phyloP scores from a whole-genome alignment of 192 early-diverging fungal genomes.

The Radiomyces spectabilis region DNA sequence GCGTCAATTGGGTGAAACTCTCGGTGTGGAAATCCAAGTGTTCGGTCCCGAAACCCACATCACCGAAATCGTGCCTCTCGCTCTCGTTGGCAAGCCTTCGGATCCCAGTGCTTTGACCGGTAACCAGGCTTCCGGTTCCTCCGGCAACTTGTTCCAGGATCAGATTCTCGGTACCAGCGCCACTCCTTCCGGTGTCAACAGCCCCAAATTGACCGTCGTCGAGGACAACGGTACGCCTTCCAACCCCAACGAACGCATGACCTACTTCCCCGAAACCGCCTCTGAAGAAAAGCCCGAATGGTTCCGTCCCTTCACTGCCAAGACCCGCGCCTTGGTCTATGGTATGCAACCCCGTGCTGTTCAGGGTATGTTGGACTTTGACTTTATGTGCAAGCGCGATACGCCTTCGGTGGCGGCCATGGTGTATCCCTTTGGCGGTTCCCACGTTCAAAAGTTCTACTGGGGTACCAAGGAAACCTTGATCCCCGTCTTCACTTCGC shows the following conservation, averaged over 20 bases:
- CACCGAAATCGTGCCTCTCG: conserved; percentile 97
- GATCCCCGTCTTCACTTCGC: conserved; percentile 84
- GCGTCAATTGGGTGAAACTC: conserved; percentile 85
- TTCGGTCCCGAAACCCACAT: conserved; percentile 98
- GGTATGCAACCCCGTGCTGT: conserved; percentile 99
- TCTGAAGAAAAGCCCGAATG: conserved; percentile 38
- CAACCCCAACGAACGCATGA: conserved; percentile 37
- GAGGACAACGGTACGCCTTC: conserved; percentile 45
- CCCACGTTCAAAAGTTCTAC: conserved; percentile 99
- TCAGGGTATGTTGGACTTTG: conserved; percentile 99
- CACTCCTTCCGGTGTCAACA: conserved; percentile 12
- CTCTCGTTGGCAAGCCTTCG: conserved; percentile 63
- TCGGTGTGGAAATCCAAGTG: conserved; percentile 92
- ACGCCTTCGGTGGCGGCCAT: conserved; percentile 94
- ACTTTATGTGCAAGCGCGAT: conserved; percentile 94
- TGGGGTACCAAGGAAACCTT: conserved; percentile 99
- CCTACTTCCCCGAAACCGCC: conserved; percentile 33
- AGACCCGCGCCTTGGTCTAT: conserved; percentile 89
- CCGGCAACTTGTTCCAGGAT: conserved; percentile 55
- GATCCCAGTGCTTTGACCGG: conserved; percentile 27
- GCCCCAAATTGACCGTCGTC: conserved; percentile 30
- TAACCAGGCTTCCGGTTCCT: conserved; percentile 40
- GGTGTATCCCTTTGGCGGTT: conserved; percentile 98
- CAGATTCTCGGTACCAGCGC: conserved; percentile 44
- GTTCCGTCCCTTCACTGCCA: conserved; percentile 71